Evolutionary conservation across 768 basidiomycete genomes (phyloP), one percentile per base, ranked within the genome.

Genomic region (Mycena sanguinolenta): DNA sequence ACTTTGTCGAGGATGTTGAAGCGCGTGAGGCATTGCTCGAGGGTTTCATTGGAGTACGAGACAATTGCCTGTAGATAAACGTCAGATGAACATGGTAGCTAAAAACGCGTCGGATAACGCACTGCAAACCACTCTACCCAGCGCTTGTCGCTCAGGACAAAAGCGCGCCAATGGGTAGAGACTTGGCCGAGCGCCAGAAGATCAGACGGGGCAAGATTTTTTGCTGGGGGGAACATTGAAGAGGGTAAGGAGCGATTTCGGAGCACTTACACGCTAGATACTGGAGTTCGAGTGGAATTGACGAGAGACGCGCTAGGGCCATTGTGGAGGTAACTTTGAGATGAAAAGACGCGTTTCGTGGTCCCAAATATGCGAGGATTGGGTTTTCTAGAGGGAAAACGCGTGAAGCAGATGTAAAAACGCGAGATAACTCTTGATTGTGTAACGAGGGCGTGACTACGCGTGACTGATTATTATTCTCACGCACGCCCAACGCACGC

Each of bases 151-250:
- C 46, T 58, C 32, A 70, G 52, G 4, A 70, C 69, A 62, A 70
- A 70, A 52, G 63, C 53, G 34, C 69, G 63, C 69, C 69, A 70
- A n/a, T 70, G 65, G 5, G 42, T 39, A 16, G 69, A 70, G 63
- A 65, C 69, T 27, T 70, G 69, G 36, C 69, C 65, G 64, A 70
- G 69, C 1, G 63, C 25, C 4, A 70, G 69, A 34, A 70, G 69
- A 23, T 70, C 69, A 13, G 27, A 62, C 3, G 64, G 63, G 25
- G 39, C 69, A 8, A 70, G 69, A 9, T 65, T 34, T 9, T 49
- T 65, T 25, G 64, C 68, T 69, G 23, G n/a, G 2, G 32, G 50
- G 19, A 27, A 32, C 14, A 23, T 10, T 19, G 8, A 6, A 21
- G 1, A 19, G 16, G 12, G 32, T 57, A 23, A 19, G n/a, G 44